phyloP scores from a whole-genome alignment of 139 green algal species.

The Chlorella sp. region DNA sequence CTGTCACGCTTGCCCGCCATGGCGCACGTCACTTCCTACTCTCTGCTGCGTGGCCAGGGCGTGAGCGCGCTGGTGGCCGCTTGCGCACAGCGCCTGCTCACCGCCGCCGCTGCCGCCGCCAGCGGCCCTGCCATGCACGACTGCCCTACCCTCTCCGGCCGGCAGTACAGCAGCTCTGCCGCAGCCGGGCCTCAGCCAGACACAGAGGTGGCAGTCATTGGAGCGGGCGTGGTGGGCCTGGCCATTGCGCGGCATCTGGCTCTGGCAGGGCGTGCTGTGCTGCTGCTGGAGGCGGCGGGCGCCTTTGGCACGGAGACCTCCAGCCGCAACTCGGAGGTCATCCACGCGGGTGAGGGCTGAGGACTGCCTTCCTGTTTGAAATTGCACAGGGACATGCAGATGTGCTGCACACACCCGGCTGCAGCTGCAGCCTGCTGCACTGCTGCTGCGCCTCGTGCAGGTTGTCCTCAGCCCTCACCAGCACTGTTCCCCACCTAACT shows the following conservation, averaged over 20 bases:
- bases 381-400: too few relatives aligned
- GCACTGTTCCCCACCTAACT: not conserved
- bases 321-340: constrained; percentile 68
- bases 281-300: constrained; percentile 74
- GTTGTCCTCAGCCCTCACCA: too few relatives aligned
- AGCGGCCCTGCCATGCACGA: not conserved
- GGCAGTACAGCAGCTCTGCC: not conserved
- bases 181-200: not conserved
- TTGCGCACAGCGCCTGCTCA: not conserved
- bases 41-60: not conserved
- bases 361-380: too few relatives aligned
- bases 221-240: constrained; percentile 84
- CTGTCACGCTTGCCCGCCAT: not conserved
- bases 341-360: constrained; percentile 59
- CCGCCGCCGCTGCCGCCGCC: not conserved
- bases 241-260: constrained; percentile 73
- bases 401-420: not conserved
- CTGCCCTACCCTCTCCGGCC: not conserved
- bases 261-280: constrained; percentile 56
- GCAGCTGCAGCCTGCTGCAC: too few relatives aligned
- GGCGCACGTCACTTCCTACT: not conserved
- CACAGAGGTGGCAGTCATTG: constrained; percentile 42
- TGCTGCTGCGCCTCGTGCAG: too few relatives aligned
- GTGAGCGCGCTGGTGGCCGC: too few relatives aligned
- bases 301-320: constrained; percentile 72